phyloP scores from a whole-genome alignment of 208 protist genomes.

The Acanthamoeba triangularis region DNA sequence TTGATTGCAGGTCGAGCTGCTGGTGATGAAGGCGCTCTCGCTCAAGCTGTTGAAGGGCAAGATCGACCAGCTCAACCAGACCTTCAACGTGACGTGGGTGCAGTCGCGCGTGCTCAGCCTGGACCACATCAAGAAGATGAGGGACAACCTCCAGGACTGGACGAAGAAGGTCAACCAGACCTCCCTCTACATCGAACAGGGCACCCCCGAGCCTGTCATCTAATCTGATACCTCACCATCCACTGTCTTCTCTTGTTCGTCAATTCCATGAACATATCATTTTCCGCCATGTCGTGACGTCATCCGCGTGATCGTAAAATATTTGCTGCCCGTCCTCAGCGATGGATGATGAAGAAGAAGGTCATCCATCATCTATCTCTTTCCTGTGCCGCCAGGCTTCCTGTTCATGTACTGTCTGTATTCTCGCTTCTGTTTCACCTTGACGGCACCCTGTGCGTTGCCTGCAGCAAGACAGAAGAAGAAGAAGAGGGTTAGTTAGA shows the following conservation, averaged over 20 bases:
- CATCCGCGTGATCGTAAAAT: too few species aligned
- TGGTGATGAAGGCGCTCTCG: slow-evolving; percentile 96
- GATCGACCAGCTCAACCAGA: slow-evolving; percentile 95
- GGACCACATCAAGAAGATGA: slow-evolving; percentile 88
- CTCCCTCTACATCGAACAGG: slow-evolving; percentile 76
- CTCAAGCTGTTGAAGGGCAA: slow-evolving; percentile 95
- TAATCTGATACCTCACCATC: background rate
- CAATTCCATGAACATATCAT: too few species aligned
- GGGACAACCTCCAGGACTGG: slow-evolving; percentile 84
- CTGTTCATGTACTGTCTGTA: slow-evolving; percentile 38
- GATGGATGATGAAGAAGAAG: too few species aligned
- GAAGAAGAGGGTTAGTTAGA: too few species aligned
- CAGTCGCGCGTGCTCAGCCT: slow-evolving; percentile 89
- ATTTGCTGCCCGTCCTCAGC: too few species aligned
- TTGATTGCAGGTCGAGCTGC: slow-evolving; percentile 93
- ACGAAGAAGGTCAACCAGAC: slow-evolving; percentile 69
- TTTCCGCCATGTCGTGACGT: too few species aligned
- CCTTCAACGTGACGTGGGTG: slow-evolving; percentile 91
- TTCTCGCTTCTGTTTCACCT: slow-evolving; percentile 25
- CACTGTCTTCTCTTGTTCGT: too few species aligned
- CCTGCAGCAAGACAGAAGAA: background rate
- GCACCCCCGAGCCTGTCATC: slow-evolving; percentile 54
- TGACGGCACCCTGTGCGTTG: background rate
- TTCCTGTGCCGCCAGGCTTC: slow-evolving; percentile 11
- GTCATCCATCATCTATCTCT: background rate